Conservation (phyloP, 2,329 filamentous ascomycete genomes). For the Sporothrix variecibatus region DNA sequence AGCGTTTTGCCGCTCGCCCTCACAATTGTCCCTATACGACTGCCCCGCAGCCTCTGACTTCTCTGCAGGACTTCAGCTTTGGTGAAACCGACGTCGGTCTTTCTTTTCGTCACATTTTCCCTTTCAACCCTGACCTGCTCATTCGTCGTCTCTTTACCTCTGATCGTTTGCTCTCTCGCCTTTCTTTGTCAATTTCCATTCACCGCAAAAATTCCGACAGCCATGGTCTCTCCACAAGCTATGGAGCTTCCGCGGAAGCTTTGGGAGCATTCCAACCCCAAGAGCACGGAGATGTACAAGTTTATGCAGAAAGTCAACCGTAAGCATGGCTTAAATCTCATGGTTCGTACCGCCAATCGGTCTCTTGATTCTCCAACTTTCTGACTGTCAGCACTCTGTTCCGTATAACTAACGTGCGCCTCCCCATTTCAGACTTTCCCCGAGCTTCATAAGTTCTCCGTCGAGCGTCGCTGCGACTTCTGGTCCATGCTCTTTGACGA, state of each 20-base stretch:
- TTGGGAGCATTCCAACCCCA: slow-evolving; percentile 66
- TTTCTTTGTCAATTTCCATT: not conserved
- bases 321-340: slow-evolving; percentile 56
- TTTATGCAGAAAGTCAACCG: slow-evolving; percentile 68
- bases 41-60: not conserved
- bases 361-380: not conserved
- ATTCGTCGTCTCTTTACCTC: not conserved
- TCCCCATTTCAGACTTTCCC: slow-evolving; percentile 56
- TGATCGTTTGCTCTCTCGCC: not conserved
- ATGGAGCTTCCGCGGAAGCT: slow-evolving; percentile 57
- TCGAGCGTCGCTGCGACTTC: slow-evolving; percentile 62
- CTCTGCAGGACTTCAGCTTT: not conserved
- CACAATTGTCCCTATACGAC: not conserved
- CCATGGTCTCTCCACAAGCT: slow-evolving; percentile 25
- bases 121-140: not conserved
- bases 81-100: not conserved
- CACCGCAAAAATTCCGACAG: not conserved
- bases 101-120: too few relatives aligned
- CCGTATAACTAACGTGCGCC: not conserved
- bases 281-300: slow-evolving; percentile 64
- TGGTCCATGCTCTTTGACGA: slow-evolving; percentile 65
- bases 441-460: slow-evolving; percentile 71
- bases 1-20: not conserved
- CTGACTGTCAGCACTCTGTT: not conserved
- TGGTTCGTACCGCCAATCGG: slow-evolving; percentile 46